Evolutionary conservation across 2,329 filamentous ascomycete species (phyloP).

Genomic region (Verticillium albo-atrum): DNA sequence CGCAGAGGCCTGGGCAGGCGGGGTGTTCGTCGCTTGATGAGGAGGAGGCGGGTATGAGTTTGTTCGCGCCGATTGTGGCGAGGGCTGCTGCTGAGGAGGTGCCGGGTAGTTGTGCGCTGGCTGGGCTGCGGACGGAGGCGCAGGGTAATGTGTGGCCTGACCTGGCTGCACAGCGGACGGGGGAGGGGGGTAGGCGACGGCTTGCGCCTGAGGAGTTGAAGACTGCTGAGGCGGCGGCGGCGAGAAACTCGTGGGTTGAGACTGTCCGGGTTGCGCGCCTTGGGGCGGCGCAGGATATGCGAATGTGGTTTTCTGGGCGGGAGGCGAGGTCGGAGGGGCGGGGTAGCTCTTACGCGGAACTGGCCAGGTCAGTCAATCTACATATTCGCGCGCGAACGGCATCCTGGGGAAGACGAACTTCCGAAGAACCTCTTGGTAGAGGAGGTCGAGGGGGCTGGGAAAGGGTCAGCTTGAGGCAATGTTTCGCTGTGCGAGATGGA

Average conservation of each 20-base stretch:
- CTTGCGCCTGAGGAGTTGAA: slow-evolving; percentile 7
- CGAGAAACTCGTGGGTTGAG: slow-evolving; percentile 16
- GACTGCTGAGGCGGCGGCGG: slow-evolving; percentile 24
- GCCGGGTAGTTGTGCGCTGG: slow-evolving; percentile 21
- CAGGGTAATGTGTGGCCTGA: slow-evolving; percentile 2
- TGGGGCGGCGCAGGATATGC: slow-evolving; percentile 38
- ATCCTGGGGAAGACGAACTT: background rate
- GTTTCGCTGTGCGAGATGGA: background rate
- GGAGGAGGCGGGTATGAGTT: slow-evolving; percentile 21
- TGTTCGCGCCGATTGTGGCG: slow-evolving; percentile 22
- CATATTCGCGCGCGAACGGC: background rate
- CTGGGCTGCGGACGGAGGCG: slow-evolving; percentile 11
- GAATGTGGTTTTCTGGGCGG: slow-evolving; percentile 39
- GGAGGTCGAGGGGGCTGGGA: background rate
- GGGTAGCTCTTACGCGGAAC: slow-evolving; percentile 33
- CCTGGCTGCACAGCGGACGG: slow-evolving; percentile 7
- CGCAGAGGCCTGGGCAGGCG: background rate
- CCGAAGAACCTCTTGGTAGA: background rate
- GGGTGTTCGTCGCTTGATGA: slow-evolving; percentile 8
- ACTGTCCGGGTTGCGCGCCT: slow-evolving; percentile 7
- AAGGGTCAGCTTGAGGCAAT: background rate
- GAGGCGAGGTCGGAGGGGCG: slow-evolving; percentile 32
- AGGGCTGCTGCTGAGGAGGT: slow-evolving; percentile 24
- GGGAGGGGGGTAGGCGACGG: slow-evolving; percentile 23
- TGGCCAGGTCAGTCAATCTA: slow-evolving; percentile 5